Evolutionary conservation across 1,139 yeast genomes (phyloP).

Genomic region (Blastobotrys serpentis): DNA sequence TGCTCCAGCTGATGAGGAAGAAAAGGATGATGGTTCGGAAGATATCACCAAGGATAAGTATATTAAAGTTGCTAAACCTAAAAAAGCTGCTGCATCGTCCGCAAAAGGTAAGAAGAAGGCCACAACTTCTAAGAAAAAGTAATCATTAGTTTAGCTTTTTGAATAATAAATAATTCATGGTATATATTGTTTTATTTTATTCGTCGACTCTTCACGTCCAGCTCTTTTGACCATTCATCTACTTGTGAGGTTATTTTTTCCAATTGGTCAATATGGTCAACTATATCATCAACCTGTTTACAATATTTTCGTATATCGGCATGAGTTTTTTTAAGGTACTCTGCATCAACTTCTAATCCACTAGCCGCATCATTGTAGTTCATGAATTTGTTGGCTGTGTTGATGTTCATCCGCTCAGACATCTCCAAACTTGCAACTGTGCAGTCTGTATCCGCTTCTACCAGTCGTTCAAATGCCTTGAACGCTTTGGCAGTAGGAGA

Average conservation of each 20-base stretch:
- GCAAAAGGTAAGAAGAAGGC: conserved; percentile 21
- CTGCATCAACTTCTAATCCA: conserved; percentile 29
- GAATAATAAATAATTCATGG: neutral
- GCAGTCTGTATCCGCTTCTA: conserved; percentile 39
- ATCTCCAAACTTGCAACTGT: conserved; percentile 35
- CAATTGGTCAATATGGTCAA: conserved; percentile 46
- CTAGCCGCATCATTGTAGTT: conserved; percentile 34
- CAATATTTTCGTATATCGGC: conserved; percentile 23
- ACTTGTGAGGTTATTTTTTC: conserved; percentile 53
- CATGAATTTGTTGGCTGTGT: conserved; percentile 32
- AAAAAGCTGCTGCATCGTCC: conserved; percentile 8
- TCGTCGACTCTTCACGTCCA: conserved; percentile 44
- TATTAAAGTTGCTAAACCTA: conserved; percentile 45
- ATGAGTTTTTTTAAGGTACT: conserved; percentile 21
- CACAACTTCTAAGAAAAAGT: conserved; percentile 16
- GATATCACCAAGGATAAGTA: conserved; percentile 56
- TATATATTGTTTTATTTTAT: neutral
- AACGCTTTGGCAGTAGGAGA: conserved; percentile 12
- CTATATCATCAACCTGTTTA: conserved; percentile 38
- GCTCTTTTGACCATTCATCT: conserved; percentile 59
- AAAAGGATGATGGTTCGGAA: conserved; percentile 41
- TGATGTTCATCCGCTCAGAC: conserved; percentile 36
- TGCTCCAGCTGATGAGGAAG: conserved; percentile 46
- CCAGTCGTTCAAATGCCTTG: conserved; percentile 20
- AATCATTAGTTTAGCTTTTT: neutral